Evolutionary conservation across 352 stramenopile species (phyloP), one percentile per base, ranked within the genome.

Genomic region (Globisporangium barbulae): DNA sequence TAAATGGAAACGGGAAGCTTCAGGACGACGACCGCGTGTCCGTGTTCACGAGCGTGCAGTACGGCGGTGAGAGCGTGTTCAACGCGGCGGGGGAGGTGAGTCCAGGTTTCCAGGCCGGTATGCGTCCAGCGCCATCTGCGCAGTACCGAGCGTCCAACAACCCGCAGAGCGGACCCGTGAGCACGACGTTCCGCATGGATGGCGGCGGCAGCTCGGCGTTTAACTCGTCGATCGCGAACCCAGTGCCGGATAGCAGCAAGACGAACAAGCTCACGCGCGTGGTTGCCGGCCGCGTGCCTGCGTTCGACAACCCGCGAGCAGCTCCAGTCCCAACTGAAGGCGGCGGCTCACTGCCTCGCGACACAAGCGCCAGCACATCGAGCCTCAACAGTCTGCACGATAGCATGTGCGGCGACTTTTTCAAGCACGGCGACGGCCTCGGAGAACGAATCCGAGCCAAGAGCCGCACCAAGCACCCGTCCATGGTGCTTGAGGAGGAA

Each of bases 351-450:
- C 55, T 63, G 8, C 49, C 57, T 13, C 64, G 64, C 12, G 64
- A 70, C 41, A 70, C 59, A 13, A 66, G 21, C n/a, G 35, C 28
- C 10, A 70, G 64, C 44, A 61, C 60, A 0, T 21, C 52, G 37
- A 70, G 64, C 37, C 35, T 70, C 31, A 70, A 70, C 22, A 70
- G 64, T 22, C 33, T 70, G 7, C 64, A 70, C 48, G 64, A 70
- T 45, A 70, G 64, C 52, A 62, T 28, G 42, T 67, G 59, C 41
- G 60, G 64, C 39, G 64, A 67, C 55, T 57, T 58, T 15, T 70
- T 48, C 50, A 61, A 39, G 49, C 63, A 69, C 33, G 63, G 56
- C 30, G 64, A 67, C 44, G 59, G 64, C 3, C 59, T 67, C n/a
- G 64, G 64, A 25, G 49, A 70, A n/a, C 39, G 47, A 1, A 33